Base-by-base conservation (phyloP, 805 yeast genomes). In the Maudiozyma bulderi region DNA sequence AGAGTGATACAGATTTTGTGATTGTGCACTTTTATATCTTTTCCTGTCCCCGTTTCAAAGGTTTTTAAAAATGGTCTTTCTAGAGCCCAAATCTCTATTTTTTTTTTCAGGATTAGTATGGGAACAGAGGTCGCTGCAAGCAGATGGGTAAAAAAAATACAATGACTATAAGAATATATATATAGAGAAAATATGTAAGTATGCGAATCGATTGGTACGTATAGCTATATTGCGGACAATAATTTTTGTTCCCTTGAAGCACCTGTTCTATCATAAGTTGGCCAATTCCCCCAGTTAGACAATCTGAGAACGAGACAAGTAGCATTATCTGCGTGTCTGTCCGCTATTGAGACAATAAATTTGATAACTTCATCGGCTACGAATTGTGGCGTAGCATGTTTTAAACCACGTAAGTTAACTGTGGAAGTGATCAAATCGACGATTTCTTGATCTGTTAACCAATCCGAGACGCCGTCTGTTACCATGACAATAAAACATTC, bases 221-320 rank as follows among this genome's bases (percentile, higher is more conserved):
- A 11, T 44, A 30, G 44, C 33, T 30, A 35, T 35, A 35, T 35
- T 40, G 43, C 30, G 39, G 15, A 34, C 7, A 51, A 38, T 28
- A 85, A 66, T 56, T 86, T 75, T 50, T 82, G 82, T 64, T 86
- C 96, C 53, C 99, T 74, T 49, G 79, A 65, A 43, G 74, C 76
- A 0, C 96, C 97, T 0, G 97, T 88, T 44, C 95, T 70, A 68
- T 91, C 98, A 4, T 73, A 60, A 49, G 76, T 67, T 7, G 93
- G 91, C 97, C 99, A 93, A 48, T 80, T 76, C 6, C 96, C 96
- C 99, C 99, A 93, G 8, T 96, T 96, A 35, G 77, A 74, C 49
- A 93, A 70, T 51, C 95, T 72, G 9, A 91, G 66, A 5, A 93
- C 86, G 53, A 84, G 60, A 62, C 96, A 88, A 2, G 97, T 88